These are phyloP conservation scores for Phanerodontia chrysosporium DNA, from an alignment of 768 basidiomycete species.

Conservation along the genomic window DNA sequence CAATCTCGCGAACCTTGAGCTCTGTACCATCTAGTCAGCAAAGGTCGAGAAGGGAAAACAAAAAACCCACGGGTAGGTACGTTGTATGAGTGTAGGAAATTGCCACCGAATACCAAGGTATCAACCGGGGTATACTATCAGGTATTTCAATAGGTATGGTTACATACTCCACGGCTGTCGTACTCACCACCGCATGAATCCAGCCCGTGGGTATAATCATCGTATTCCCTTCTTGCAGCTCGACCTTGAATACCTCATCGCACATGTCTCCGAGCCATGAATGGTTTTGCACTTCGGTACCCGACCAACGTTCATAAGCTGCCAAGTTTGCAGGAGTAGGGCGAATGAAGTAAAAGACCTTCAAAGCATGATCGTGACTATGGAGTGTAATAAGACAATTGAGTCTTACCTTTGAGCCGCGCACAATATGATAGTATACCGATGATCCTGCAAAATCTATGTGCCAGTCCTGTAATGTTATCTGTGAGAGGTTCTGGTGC, in stretches of 20 bases:
- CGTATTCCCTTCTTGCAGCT: conserved; percentile 72
- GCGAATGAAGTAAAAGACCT: conserved; percentile 94
- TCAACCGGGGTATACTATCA: conserved; percentile 83
- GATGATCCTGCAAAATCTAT: conserved; percentile 97
- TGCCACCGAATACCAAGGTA: conserved; percentile 94
- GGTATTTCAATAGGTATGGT: neutral
- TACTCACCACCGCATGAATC: conserved; percentile 92
- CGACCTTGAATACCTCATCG: conserved; percentile 86
- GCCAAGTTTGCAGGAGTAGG: conserved; percentile 83
- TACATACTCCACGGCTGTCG: neutral
- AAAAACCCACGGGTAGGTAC: conserved; percentile 70
- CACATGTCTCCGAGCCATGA: conserved; percentile 92
- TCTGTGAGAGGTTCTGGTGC: too few relatives aligned
- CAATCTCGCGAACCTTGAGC: conserved; percentile 84
- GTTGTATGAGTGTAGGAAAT: conserved; percentile 93
- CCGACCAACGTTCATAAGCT: conserved; percentile 92
- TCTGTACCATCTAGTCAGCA: conserved; percentile 43
- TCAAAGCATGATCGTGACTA: neutral
- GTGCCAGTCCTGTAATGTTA: conserved; percentile 94
- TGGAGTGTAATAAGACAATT: neutral
- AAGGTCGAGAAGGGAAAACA: neutral
- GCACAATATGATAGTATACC: conserved; percentile 94
- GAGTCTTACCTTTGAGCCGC: conserved; percentile 68
- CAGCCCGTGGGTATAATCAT: conserved; percentile 96
- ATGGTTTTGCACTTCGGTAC: conserved; percentile 81